Evolutionary conservation across 176 grass and related monocot genomes (phyloP), one percentile per base, ranked within the genome.

Genomic region (Typha latifolia): DNA sequence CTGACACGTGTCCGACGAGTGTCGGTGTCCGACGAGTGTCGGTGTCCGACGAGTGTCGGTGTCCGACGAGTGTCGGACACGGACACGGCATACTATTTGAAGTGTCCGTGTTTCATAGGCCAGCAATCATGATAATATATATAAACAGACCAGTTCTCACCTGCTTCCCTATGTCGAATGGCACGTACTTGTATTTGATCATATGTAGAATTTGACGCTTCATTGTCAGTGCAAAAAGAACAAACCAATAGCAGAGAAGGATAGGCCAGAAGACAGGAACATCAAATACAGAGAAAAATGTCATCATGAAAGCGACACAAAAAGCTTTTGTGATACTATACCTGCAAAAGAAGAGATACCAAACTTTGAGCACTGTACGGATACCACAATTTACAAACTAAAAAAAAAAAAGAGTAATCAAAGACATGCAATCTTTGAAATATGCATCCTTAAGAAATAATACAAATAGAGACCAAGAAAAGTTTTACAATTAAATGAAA

Each of bases 211-310:
- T 93, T 29, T 93, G 90, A 1, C 90, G 90, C 66, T 88, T 93
- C 90, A 88, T 93, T 56, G 90, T 93, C 52, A 93, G 76, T 59
- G 85, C 69, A 74, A 93, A 88, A 37, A 93, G 90, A 65, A 93
- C 90, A 56, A 88, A 66, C 90, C 90, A 93, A 2, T 93, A 93
- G 29, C 79, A 93, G 16, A 93, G 79, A 51, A 93, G 85, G 65
- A 93, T 93, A 66, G 90, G 90, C 90, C 85, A 93, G 85, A 88
- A 93, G 61, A 93, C 85, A 49, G 90, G 90, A 68, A 93, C 90
- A n/a, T 88, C 90, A 1, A 93, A 92, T 51, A 93, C 65, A 22
- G 90, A 88, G 82, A 93, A 93, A 79, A 93, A 93, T 43, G 85
- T 93, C 90, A 93, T 93, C 34, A 93, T 20, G 66, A 93, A 93